Evolutionary conservation across 306 rosid species (phyloP), one percentile per base, ranked within the genome.

Genomic region (Begonia fuchsioides): DNA sequence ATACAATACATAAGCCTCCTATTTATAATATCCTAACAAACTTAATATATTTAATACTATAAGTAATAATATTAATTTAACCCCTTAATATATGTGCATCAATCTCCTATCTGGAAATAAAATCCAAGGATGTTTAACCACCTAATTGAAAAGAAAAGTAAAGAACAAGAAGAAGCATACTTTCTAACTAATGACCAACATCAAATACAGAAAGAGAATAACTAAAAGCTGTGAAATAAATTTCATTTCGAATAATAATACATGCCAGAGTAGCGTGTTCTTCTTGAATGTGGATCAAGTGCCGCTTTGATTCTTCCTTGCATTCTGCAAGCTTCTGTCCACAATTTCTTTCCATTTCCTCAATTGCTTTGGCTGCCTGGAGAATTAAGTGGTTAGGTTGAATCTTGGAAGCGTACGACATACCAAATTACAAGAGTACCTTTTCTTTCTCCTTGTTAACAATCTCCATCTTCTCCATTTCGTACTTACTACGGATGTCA

Each of bases 401-500:
- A 61, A 15, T 53, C 55, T 50, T 39, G 11, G 44, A 46, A 62
- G 38, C 13, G 41, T 53, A 50, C 45, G 47, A 38, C 58, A 68
- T 71, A 6, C 49, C 16, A 61, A 63, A 49, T 56, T 59, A 67
- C 20, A 55, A 72, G 41, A 62, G 49, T 63, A 90, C 95, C 98
- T 90, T 84, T 66, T 79, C 85, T 57, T 75, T 90, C 71, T 90
- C 98, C 76, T 20, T 60, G 62, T 58, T 81, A 58, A 71, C 59
- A 62, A 73, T 72, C 71, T 85, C 94, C 77, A 58, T 63, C 75
- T 81, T 90, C 92, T 90, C 98, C 58, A 72, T 49, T 41, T 90
- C 98, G 47, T 79, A 90, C 77, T 75, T 85, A 68, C 64, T 84
- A 69, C 73, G 74, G 65, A 90, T 81, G 56, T 84, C 95, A 74